Evolutionary conservation across 108 stramenopile genomes (phyloP).

Genomic region (Nitzschia sp.): DNA sequence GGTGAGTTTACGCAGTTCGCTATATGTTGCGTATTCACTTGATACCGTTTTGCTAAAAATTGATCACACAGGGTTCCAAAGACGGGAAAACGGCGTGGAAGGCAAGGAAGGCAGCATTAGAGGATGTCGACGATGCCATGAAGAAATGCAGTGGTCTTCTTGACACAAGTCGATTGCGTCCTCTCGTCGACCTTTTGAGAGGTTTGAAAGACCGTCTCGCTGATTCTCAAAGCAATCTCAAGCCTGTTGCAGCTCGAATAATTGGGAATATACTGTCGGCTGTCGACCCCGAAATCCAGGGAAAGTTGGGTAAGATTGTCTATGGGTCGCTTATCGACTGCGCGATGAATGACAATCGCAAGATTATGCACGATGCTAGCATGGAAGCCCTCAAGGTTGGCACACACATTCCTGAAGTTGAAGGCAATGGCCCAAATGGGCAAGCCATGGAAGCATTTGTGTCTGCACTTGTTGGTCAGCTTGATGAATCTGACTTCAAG

Average conservation of each 20-base stretch:
- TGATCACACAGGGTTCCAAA: conserved; percentile 31
- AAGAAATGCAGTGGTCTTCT: conserved; percentile 57
- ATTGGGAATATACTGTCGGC: conserved; percentile 60
- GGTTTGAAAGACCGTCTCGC: conserved; percentile 64
- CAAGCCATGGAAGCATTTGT: conserved; percentile 59
- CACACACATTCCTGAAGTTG: conserved; percentile 38
- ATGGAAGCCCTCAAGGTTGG: conserved; percentile 58
- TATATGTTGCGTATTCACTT: background rate
- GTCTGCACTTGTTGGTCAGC: conserved; percentile 48
- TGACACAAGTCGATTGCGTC: conserved; percentile 40
- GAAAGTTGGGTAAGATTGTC: conserved; percentile 68
- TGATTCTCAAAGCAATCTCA: conserved; percentile 89
- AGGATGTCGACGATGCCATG: conserved; percentile 61
- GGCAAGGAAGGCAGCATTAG: conserved; percentile 75
- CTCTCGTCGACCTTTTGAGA: conserved; percentile 50
- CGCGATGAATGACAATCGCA: conserved; percentile 85
- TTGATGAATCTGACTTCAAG: conserved; percentile 77
- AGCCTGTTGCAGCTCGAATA: conserved; percentile 72
- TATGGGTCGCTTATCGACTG: conserved; percentile 60
- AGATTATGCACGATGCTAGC: conserved; percentile 80
- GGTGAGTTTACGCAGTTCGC: conserved; percentile 13
- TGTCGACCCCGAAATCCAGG: conserved; percentile 63
- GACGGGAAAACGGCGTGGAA: conserved; percentile 88
- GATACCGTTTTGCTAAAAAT: background rate
- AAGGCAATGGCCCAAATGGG: conserved; percentile 60